Base-by-base conservation (phyloP, 169 alveolate species). In the Cryptosporidium sp. region DNA sequence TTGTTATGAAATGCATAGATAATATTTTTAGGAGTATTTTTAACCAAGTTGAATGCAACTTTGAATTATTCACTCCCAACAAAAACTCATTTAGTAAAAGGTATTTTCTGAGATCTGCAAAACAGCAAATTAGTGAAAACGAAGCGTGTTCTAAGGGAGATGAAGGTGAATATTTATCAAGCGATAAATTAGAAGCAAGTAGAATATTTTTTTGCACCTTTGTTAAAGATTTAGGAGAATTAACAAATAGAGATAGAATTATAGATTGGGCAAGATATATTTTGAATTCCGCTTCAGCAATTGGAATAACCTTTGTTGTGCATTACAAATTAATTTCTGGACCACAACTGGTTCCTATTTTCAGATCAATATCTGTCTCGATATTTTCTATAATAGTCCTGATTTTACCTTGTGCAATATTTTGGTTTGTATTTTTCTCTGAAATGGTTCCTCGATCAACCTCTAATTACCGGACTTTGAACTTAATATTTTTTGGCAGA, bases 351-450 rank as follows among this genome's bases (percentile, higher is more conserved):
- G 55, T 73, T 33, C 86, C 86, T 37, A 16, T 73, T 18, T 73
- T 31, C 26, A 73, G 37, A 58, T 73, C 86, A 1, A 16, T 73
- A 2, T 73, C 67, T 73, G 55, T 18, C 31, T 73, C 70, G 16
- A 29, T 73, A 16, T 73, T 73, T 73, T 31, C 70, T 21, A 33
- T 73, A 33, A 33, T 73, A 1, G 55, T 39, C 14, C 39, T 73
- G 31, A 73, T 73, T 52, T 58, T 73, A 33, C 86, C 86, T 29
- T 73, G 71, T 26, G 52, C 55, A 18, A 41, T 73, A 73, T 73
- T 73, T 59, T 73, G 86, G 86, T n/a, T 55, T 52, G 86, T 73
- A 73, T 73, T 73, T 16, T 73, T 55, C 12, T 58, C 86, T 33
- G 86, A 73, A 23, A 73, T 73, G 86, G 35, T 73, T n/a, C 86